phyloP scores from a whole-genome alignment of 306 rosid genomes.

The Trichosanthes cucumerina region DNA sequence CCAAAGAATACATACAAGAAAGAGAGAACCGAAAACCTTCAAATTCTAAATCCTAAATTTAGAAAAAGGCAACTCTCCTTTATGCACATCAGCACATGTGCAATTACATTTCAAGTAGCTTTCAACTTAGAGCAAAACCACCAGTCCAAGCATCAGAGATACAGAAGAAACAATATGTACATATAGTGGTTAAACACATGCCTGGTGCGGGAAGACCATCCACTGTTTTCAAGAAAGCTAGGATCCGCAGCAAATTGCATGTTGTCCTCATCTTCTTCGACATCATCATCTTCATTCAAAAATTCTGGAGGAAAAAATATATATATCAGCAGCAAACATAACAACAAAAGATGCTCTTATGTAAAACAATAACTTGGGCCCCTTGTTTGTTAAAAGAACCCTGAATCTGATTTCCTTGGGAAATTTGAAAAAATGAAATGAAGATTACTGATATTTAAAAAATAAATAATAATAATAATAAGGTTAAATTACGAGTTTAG shows the following conservation, averaged over 20 bases:
- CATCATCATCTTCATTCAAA: conserved; percentile 78
- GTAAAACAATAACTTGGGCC: background rate
- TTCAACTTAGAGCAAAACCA: background rate
- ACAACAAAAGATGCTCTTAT: background rate
- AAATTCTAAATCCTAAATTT: background rate
- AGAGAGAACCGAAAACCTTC: background rate
- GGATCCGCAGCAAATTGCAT: conserved; percentile 49
- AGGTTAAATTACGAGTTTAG: no score
- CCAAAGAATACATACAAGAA: background rate
- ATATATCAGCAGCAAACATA: background rate
- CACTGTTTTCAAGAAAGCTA: conserved; percentile 61
- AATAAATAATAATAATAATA: background rate
- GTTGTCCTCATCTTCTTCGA: conserved; percentile 53
- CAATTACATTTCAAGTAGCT: background rate
- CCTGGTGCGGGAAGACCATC: conserved; percentile 99
- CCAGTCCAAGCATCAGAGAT: background rate
- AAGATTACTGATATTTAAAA: background rate
- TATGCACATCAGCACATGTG: background rate
- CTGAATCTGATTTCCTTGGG: background rate
- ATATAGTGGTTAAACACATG: conserved; percentile 3
- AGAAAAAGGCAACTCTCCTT: background rate
- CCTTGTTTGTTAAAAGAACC: background rate
- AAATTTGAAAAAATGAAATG: background rate
- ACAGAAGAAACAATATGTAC: background rate
- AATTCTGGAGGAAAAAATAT: conserved; percentile 41